A percentile compares a stretch with the other conserved stretches of the same genome.
phyloP scores from a whole-genome alignment of 169 alveolate species.

The Theileria sp. region DNA sequence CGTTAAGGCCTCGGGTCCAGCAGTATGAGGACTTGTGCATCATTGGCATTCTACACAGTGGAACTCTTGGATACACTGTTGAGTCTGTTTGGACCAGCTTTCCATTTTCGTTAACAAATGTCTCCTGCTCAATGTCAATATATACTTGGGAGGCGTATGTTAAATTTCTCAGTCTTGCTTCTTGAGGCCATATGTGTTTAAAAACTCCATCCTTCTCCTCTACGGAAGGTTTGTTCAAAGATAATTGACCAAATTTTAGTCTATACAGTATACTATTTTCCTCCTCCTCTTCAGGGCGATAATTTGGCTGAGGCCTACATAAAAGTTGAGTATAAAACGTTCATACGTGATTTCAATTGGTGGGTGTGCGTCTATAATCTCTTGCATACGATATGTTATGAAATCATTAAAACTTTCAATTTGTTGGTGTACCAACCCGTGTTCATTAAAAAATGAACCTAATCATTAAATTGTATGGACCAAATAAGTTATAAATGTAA shows the following conservation, averaged over 20 bases:
- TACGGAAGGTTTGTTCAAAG: conserved; percentile 89
- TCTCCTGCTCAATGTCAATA: conserved; percentile 85
- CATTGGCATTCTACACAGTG: conserved; percentile 94
- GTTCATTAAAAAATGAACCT: conserved; percentile 80
- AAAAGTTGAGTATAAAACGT: background rate
- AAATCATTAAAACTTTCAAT: conserved; percentile 94
- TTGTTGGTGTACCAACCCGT: conserved; percentile 95
- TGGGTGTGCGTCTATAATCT: conserved; percentile 92
- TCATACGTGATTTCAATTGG: conserved; percentile 83
- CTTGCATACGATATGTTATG: conserved; percentile 91
- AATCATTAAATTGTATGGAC: background rate
- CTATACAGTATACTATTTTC: conserved; percentile 83
- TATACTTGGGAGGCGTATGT: conserved; percentile 85
- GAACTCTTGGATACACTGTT: conserved; percentile 81
- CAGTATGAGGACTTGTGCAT: conserved; percentile 96
- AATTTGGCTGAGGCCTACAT: conserved; percentile 85
- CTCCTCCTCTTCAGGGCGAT: conserved; percentile 82
- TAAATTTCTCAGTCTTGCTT: conserved; percentile 93
- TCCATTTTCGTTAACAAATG: conserved; percentile 75
- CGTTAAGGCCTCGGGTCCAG: conserved; percentile 86
- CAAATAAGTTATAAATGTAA: background rate
- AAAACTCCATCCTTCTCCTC: conserved; percentile 89
- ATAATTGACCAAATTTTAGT: conserved; percentile 89
- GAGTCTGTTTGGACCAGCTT: conserved; percentile 74
- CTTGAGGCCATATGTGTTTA: conserved; percentile 92